Conservation (phyloP, 176 grass and related monocot species). For the Juncus inflexus region DNA sequence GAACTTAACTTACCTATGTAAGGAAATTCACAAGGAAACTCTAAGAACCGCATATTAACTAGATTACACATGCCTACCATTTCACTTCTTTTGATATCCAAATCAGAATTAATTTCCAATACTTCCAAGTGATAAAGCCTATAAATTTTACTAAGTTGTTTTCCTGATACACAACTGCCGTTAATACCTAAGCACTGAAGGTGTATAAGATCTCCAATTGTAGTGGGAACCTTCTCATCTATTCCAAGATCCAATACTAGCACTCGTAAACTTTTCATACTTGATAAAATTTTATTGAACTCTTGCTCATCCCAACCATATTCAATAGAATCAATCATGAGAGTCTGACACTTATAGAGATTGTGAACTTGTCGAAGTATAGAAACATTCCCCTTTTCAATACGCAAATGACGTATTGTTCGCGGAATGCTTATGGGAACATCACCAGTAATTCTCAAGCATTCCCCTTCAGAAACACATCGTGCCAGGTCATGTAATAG, state of each 20-base stretch:
- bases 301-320: not conserved
- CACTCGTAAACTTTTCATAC: not conserved
- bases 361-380: not conserved
- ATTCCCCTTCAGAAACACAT: slow-evolving; percentile 24
- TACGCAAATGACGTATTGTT: slow-evolving; percentile 14
- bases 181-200: slow-evolving; percentile 10
- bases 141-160: slow-evolving; percentile 4
- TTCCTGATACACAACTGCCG: not conserved
- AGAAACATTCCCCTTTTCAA: not conserved
- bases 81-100: slow-evolving; percentile 7
- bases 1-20: slow-evolving; percentile 2
- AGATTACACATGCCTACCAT: slow-evolving; percentile 9
- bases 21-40: not conserved
- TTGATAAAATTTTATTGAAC: not conserved
- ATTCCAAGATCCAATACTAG: too few species aligned
- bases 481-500: slow-evolving; percentile 25
- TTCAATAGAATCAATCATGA: not conserved
- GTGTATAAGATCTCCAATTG: slow-evolving; percentile 19
- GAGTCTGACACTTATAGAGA: not conserved
- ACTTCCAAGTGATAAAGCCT: slow-evolving; percentile 21
- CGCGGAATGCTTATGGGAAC: not conserved
- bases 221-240: not conserved
- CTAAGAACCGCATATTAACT: slow-evolving; percentile 18
- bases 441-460: slow-evolving; percentile 4
- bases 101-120: not conserved